phyloP scores from a whole-genome alignment of 441 rosid species.

The Croton laevigatus region DNA sequence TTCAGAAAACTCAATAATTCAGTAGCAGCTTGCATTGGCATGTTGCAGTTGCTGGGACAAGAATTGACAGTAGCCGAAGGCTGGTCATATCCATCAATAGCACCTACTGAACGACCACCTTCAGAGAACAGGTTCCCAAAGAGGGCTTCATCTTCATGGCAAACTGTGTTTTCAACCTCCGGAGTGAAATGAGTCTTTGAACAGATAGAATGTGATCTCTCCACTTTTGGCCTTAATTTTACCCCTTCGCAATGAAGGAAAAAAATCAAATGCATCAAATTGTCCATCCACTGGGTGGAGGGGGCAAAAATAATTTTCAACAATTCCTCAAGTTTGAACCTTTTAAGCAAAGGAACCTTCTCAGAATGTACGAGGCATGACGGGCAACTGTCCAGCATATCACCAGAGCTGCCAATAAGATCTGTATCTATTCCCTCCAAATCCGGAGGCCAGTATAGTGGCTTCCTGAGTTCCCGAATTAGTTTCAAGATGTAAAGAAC shows the following conservation, averaged over 20 bases:
- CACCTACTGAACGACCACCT: constrained; percentile 73
- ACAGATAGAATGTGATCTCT: constrained; percentile 61
- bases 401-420: constrained; percentile 33
- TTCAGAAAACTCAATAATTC: constrained; percentile 84
- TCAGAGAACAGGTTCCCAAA: constrained; percentile 98
- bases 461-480: constrained; percentile 74
- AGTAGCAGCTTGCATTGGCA: constrained; percentile 82
- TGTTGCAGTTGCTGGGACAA: constrained; percentile 56
- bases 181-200: constrained; percentile 56
- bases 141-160: constrained; percentile 98
- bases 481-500: constrained; percentile 67
- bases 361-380: constrained; percentile 53
- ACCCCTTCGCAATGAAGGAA: constrained; percentile 88
- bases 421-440: constrained; percentile 49
- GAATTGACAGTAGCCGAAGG: constrained; percentile 50
- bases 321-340: constrained; percentile 62
- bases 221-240: constrained; percentile 73
- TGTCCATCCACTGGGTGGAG: constrained; percentile 84
- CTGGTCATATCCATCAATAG: constrained; percentile 82
- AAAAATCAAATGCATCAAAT: constrained; percentile 65
- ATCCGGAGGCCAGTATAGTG: constrained; percentile 48
- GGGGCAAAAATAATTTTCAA: constrained; percentile 70
- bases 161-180: constrained; percentile 75
- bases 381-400: constrained; percentile 39
- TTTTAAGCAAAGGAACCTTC: constrained; percentile 70